Evolutionary conservation across 768 basidiomycete genomes (phyloP).

Genomic region (Mycena vitilis): DNA sequence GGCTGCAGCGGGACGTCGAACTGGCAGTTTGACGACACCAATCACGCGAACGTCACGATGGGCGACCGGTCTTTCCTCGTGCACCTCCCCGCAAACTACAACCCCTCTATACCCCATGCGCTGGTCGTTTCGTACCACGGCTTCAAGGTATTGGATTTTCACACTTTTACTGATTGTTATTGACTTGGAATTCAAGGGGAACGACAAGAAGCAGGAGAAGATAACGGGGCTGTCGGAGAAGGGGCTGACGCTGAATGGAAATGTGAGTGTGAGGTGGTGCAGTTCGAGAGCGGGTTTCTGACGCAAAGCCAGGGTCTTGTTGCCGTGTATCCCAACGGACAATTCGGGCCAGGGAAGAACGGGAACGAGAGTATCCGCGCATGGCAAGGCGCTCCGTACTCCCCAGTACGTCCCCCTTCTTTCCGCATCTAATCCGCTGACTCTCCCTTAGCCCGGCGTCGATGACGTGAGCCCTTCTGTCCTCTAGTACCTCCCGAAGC

Average conservation of each 20-base stretch:
- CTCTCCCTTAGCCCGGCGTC: constrained; percentile 20
- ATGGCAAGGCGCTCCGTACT: constrained; percentile 35
- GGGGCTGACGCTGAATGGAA: constrained; percentile 31
- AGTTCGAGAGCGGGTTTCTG: background rate
- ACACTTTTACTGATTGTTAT: too few relatives aligned
- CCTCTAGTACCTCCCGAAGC: background rate
- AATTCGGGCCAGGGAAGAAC: constrained; percentile 35
- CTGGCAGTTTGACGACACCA: constrained; percentile 20
- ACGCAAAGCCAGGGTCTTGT: constrained; percentile 24
- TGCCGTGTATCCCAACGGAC: constrained; percentile 33
- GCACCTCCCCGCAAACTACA: constrained; percentile 28
- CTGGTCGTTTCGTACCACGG: constrained; percentile 32
- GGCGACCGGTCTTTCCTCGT: constrained; percentile 36
- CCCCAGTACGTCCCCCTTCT: constrained; percentile 15
- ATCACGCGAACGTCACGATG: constrained; percentile 30
- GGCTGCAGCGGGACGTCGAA: constrained; percentile 13
- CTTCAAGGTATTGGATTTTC: constrained; percentile 9
- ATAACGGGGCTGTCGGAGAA: constrained; percentile 31
- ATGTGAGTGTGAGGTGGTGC: background rate
- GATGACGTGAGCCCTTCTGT: constrained; percentile 24
- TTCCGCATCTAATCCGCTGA: background rate
- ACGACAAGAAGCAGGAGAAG: constrained; percentile 29
- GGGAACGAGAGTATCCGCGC: constrained; percentile 33
- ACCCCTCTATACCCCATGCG: constrained; percentile 21
- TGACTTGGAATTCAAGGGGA: constrained; percentile 1